Conservation (phyloP, 2,329 filamentous ascomycete species). For the Aspergillus sp. region DNA sequence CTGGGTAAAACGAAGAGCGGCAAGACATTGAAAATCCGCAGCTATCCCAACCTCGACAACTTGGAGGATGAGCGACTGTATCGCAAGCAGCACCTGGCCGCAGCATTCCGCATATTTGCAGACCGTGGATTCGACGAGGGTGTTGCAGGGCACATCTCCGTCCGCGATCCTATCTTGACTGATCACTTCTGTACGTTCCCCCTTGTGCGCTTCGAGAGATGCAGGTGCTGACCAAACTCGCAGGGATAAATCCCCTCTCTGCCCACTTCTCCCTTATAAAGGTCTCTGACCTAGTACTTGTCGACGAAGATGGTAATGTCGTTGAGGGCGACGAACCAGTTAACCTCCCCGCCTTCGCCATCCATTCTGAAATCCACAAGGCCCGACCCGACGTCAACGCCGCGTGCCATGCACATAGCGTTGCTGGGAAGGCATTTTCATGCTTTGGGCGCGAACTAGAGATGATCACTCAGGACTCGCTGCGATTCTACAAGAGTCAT, state of each 20-base stretch:
- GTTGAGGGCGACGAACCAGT: slow-evolving; percentile 44
- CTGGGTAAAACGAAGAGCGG: slow-evolving; percentile 13
- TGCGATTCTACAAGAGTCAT: slow-evolving; percentile 59
- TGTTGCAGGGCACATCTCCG: slow-evolving; percentile 45
- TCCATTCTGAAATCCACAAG: slow-evolving; percentile 47
- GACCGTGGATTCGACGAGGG: slow-evolving; percentile 19
- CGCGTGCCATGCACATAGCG: slow-evolving; percentile 47
- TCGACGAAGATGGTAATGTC: slow-evolving; percentile 46
- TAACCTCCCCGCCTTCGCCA: slow-evolving; percentile 50
- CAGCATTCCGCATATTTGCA: slow-evolving; percentile 35
- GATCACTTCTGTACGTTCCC: slow-evolving; percentile 34
- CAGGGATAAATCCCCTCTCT: slow-evolving; percentile 26
- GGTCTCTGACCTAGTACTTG: slow-evolving; percentile 46
- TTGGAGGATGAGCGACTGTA: slow-evolving; percentile 43
- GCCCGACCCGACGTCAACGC: slow-evolving; percentile 57
- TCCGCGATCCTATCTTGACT: slow-evolving; percentile 36
- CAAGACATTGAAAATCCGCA: slow-evolving; percentile 11
- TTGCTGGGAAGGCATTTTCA: slow-evolving; percentile 49
- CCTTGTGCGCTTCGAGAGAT: background rate
- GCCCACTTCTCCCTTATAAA: slow-evolving; percentile 44
- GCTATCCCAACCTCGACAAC: slow-evolving; percentile 9
- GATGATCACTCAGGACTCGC: slow-evolving; percentile 51
- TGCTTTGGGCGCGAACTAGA: slow-evolving; percentile 45
- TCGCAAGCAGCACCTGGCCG: slow-evolving; percentile 48
- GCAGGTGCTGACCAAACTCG: slow-evolving; percentile 12